Evolutionary conservation across 768 basidiomycete genomes (phyloP).

Genomic region (Hypholoma fasciculare): DNA sequence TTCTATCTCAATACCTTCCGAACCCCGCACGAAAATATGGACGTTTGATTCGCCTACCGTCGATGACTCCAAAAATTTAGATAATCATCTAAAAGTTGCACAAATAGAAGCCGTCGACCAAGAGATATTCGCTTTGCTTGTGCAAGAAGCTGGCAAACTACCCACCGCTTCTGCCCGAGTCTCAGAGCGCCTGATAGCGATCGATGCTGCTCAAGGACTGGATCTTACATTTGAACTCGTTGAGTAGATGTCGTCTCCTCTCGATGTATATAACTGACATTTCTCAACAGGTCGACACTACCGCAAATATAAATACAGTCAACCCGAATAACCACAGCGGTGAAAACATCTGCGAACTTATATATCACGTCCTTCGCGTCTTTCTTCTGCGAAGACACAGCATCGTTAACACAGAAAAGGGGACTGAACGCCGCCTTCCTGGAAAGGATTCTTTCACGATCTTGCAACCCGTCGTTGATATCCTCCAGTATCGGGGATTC

Average conservation of each 20-base stretch:
- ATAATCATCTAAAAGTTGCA: conserved; percentile 53
- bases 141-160: conserved; percentile 73
- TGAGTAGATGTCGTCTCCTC: conserved; percentile 22
- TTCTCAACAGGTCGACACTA: conserved; percentile 14
- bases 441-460: conserved; percentile 38
- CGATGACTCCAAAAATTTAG: conserved; percentile 37
- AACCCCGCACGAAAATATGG: conserved; percentile 30
- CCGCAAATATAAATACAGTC: conserved; percentile 1
- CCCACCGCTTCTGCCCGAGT: conserved; percentile 78
- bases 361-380: conserved; percentile 63
- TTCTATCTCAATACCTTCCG: conserved; percentile 41
- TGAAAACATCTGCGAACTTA: conserved; percentile 58
- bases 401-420: conserved; percentile 40
- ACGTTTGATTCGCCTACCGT: conserved; percentile 25
- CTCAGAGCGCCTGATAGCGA: conserved; percentile 72
- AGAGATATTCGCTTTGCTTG: conserved; percentile 75
- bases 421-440: conserved; percentile 12
- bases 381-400: conserved; percentile 65
- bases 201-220: conserved; percentile 72
- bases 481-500: conserved; percentile 80
- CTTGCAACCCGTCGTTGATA: conserved; percentile 74
- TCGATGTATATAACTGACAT: not conserved
- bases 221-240: conserved; percentile 78
- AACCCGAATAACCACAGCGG: conserved; percentile 13
- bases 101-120: conserved; percentile 78